Evolutionary conservation across 148 eudicot genomes (phyloP).

Genomic region (Chenopodium album): DNA sequence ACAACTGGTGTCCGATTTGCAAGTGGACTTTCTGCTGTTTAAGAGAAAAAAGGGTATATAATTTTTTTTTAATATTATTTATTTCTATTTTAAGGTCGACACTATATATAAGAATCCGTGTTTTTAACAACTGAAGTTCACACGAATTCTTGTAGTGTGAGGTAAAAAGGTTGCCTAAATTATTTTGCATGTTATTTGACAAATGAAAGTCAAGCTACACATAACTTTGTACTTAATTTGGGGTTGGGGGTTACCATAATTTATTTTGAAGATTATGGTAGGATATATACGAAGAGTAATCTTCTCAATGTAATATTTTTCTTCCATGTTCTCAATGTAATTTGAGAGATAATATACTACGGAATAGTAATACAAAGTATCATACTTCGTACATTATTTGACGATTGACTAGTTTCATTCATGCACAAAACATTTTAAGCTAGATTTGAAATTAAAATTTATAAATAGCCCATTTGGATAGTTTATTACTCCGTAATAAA

Average conservation of each 20-base stretch:
- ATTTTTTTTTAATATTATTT: no score
- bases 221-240: neutral
- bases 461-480: no score
- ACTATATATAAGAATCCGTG: no score
- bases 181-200: neutral
- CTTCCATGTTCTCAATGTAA: neutral
- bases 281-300: neutral
- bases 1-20: constrained; percentile 41
- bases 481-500: no score
- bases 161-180: neutral
- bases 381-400: no score
- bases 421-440: no score
- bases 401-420: no score
- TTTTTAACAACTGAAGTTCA: no score
- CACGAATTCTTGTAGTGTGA: neutral
- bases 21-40: constrained; percentile 28
- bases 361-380: no score
- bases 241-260: neutral
- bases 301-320: neutral
- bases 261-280: neutral
- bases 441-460: no score
- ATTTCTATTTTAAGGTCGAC: no score
- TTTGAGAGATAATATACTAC: no score
- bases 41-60: neutral
- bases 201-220: neutral